A percentile compares a stretch with the other conserved stretches of the same genome.
These are phyloP conservation scores for Paramecium bursaria DNA, from an alignment of 73 alveolate species.

Conservation along the genomic window DNA sequence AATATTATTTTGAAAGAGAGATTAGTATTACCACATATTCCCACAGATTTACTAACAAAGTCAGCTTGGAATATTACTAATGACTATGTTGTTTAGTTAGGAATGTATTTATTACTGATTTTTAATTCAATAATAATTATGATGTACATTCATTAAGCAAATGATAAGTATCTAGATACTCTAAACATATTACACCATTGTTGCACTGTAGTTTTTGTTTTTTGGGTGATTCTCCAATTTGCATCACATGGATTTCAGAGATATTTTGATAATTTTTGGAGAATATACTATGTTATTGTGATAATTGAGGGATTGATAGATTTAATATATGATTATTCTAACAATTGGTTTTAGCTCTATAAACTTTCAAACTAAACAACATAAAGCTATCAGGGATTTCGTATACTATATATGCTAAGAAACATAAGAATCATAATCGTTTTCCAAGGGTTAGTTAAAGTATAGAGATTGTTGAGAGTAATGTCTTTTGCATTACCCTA, in stretches of 20 bases:
- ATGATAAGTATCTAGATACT: too few species aligned
- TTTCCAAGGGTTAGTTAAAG: constrained; percentile 32
- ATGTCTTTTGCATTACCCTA: constrained; percentile 43
- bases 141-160: too few species aligned
- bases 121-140: too few species aligned
- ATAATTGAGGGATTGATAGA: background rate
- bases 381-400: background rate
- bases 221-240: constrained; percentile 16
- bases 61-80: background rate
- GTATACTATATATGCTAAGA: constrained; percentile 22
- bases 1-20: constrained; percentile 1
- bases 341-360: background rate
- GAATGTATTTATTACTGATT: background rate
- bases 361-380: background rate
- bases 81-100: background rate
- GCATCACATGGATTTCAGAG: constrained; percentile 23
- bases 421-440: too few species aligned
- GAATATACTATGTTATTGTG: background rate
- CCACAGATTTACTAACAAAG: background rate
- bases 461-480: constrained; percentile 36
- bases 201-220: background rate
- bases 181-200: background rate
- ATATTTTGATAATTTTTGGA: constrained; percentile 52
- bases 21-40: constrained; percentile 3
- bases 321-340: background rate